These are phyloP conservation scores for Ogataea kodamae DNA, from an alignment of 805 yeast genomes.

Conservation along the genomic window DNA sequence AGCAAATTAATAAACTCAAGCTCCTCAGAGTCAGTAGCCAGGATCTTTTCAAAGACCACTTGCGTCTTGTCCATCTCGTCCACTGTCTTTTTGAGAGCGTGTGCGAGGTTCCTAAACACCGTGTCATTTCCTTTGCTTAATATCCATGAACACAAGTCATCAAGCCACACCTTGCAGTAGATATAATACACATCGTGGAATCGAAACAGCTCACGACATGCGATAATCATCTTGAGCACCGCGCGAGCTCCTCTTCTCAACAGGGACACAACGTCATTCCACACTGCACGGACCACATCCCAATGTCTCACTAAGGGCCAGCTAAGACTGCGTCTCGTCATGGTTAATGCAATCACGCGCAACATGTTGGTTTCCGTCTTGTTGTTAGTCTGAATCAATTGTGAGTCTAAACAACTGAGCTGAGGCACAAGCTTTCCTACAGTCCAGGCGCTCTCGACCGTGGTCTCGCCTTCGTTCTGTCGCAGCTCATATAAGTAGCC, in stretches of 20 bases:
- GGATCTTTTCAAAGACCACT: slow-evolving; percentile 53
- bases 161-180: slow-evolving; percentile 71
- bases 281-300: slow-evolving; percentile 53
- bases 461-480: slow-evolving; percentile 66
- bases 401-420: slow-evolving; percentile 65
- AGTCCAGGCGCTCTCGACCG: slow-evolving; percentile 91
- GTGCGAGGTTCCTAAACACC: slow-evolving; percentile 59
- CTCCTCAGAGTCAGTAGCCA: slow-evolving; percentile 40
- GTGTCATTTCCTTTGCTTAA: slow-evolving; percentile 54
- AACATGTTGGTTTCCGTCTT: slow-evolving; percentile 38
- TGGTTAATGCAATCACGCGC: slow-evolving; percentile 52
- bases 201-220: slow-evolving; percentile 68
- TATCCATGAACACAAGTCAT: slow-evolving; percentile 77
- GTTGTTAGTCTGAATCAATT: slow-evolving; percentile 39
- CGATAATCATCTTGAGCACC: slow-evolving; percentile 57
- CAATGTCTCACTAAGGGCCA: slow-evolving; percentile 80
- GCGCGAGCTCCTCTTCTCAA: slow-evolving; percentile 67
- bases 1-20: slow-evolving; percentile 44
- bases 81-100: slow-evolving; percentile 52
- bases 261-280: slow-evolving; percentile 70
- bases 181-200: slow-evolving; percentile 82
- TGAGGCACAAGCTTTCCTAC: slow-evolving; percentile 85
- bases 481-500: slow-evolving; percentile 73
- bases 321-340: slow-evolving; percentile 68
- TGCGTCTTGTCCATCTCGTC: slow-evolving; percentile 39